Conservation (phyloP, 768 basidiomycete genomes). For the Dictyophora rubrovolvata region DNA sequence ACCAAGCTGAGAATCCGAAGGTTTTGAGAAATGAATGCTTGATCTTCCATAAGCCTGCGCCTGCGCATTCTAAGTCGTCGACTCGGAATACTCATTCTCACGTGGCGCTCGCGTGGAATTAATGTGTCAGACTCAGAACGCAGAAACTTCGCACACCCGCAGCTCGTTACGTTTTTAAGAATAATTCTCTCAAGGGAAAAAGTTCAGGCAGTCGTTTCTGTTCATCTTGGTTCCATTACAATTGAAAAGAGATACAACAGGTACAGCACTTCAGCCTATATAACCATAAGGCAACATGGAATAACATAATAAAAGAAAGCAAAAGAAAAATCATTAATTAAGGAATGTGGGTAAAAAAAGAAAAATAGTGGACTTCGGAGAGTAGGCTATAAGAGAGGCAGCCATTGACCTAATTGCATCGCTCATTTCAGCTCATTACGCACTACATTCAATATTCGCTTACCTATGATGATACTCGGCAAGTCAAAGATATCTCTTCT, state of each 20-base stretch:
- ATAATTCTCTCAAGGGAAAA: background rate
- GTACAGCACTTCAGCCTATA: background rate
- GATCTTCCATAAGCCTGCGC: no score
- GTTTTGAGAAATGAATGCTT: no score
- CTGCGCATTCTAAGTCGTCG: no score
- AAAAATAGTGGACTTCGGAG: background rate
- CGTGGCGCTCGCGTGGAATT: background rate
- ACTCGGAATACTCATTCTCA: background rate
- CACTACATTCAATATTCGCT: slow-evolving; percentile 14
- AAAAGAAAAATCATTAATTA: background rate
- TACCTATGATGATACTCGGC: slow-evolving; percentile 82
- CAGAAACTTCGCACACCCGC: no score
- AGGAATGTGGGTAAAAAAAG: background rate
- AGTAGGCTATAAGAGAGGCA: slow-evolving; percentile 56
- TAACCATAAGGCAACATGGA: background rate
- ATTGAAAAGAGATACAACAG: background rate
- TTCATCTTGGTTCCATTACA: background rate
- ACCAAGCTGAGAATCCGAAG: no score
- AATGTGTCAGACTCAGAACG: background rate
- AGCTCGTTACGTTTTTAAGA: no score
- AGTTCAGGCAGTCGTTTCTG: background rate
- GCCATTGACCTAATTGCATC: slow-evolving; percentile 65
- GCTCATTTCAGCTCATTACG: background rate
- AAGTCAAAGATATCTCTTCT: slow-evolving; percentile 86
- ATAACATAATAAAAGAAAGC: background rate